Base-by-base conservation (phyloP, 352 stramenopile genomes). In the Albugo laibachii region DNA sequence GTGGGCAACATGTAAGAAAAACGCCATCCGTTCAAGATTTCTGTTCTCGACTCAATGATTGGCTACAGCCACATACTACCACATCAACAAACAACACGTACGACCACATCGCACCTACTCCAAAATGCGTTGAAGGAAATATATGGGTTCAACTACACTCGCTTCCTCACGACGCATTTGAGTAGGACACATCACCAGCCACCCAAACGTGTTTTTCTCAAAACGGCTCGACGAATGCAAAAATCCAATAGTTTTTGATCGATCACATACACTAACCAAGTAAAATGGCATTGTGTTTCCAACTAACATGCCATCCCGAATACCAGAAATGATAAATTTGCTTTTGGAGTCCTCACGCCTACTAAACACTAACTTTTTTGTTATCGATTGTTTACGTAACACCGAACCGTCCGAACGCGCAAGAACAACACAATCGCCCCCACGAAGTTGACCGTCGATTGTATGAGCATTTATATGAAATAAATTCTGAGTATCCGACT, bases 211-310 rank as follows among this genome's bases (percentile, higher is more conserved):
- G 3, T 31, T 31, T 31, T 31, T 31, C 8, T 8, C 24, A 31
- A 31, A 31, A 31, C 24, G 24, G 8, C 3, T 31, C 24, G 24
- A 10, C 3, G 66, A 68, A 37, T 59, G 61, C 55, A 81, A 48
- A 49, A 74, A 80, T 2, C 66, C 69, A 16, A 83, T 61, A 12
- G 63, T 78, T 57, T 69, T 77, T 48, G 68, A 69, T 48, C 62
- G 65, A 48, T 82, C 69, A 53, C 78, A 76, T n/a, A 78, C 58
- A 50, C 65, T 78, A 53, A 76, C 65, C 19, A 83, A 48, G 50
- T 78, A 83, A 45, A 83, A 83, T 55, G 71, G 78, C 56, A 64
- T 77, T 36, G 56, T 74, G 41, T 67, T 67, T 1, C 67, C 77
- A 27, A 83, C 69, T 5, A 67, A 48, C 11, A 65, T 76, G 20